Percentiles rank a stretch among this genome's conserved stretches.
phyloP scores from a whole-genome alignment of 768 basidiomycete species.

The Calocybe gangraenosa region DNA sequence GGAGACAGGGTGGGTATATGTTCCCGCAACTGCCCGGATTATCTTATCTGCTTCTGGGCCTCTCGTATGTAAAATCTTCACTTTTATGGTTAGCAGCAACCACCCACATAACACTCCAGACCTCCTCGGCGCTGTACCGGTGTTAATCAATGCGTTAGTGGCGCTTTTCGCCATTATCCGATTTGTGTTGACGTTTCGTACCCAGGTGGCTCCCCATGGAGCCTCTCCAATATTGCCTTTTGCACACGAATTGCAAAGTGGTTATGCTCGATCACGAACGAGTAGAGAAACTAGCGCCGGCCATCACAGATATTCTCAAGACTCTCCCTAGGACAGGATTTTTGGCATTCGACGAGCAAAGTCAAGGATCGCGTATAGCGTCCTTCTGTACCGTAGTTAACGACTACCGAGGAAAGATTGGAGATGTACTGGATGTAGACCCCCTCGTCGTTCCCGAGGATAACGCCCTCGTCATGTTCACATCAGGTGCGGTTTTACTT shows the following conservation, averaged over 20 bases:
- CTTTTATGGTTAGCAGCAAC: constrained; percentile 7
- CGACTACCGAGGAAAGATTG: constrained; percentile 23
- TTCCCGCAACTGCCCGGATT: constrained; percentile 61
- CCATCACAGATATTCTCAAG: constrained; percentile 22
- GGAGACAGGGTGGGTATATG: constrained; percentile 59
- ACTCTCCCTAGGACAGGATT: constrained; percentile 29
- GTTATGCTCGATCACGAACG: constrained; percentile 59
- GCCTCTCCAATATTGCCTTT: constrained; percentile 50
- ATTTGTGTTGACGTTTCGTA: constrained; percentile 7
- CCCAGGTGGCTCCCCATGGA: constrained; percentile 49
- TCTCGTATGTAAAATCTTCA: constrained; percentile 35
- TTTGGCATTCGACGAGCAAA: constrained; percentile 40
- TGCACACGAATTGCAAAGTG: constrained; percentile 48
- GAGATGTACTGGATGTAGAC: constrained; percentile 21
- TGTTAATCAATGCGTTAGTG: constrained; percentile 56
- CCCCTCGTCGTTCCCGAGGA: constrained; percentile 48
- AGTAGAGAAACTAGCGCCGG: constrained; percentile 38
- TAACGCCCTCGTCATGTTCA: constrained; percentile 58
- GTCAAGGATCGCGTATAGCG: constrained; percentile 37
- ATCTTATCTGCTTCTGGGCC: constrained; percentile 58
- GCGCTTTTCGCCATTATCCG: background rate
- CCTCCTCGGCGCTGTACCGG: constrained; percentile 57
- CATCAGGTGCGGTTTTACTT: constrained; percentile 38
- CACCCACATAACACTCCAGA: constrained; percentile 27
- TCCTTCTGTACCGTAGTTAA: constrained; percentile 34